Evolutionary conservation across 768 basidiomycete species (phyloP), one percentile per base, ranked within the genome.

Genomic region (Mycena metata): DNA sequence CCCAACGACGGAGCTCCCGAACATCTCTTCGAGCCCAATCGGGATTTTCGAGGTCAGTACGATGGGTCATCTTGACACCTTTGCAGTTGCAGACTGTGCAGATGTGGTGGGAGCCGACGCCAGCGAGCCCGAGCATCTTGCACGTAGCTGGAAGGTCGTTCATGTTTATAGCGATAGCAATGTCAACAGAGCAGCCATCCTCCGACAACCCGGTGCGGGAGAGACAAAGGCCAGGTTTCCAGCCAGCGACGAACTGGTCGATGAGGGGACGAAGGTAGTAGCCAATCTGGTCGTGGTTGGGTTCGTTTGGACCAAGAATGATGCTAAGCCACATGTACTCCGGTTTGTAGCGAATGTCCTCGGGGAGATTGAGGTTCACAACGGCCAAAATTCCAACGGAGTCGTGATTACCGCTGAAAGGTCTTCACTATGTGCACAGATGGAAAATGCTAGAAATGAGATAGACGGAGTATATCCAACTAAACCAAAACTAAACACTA

Each of bases 251-350:
- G 45, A 79, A 72, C 23, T 77, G 69, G 17, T 76, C 57, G 12
- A 81, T 67, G 5, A 81, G 59, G 11, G 74, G 79, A 17, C 72
- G 49, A 6, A 80, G 71, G 42, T 77, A 76, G 45, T 69, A 56
- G 41, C 77, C 73, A 30, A 81, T 67, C 23, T 78, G 49, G 11
- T 79, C 71, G 15, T 70, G 61, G 16, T 56, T 39, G n/a, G 73
- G 75, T 50, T 81, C 74, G 1, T 70, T 54, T 3, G 78, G 80
- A 16, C 80, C 73, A 7, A 72, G 73, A 13, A 82, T 76, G 4
- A 80, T 75, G 3, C 73, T 73, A 16, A 81, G 63, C 36, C 75
- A 81, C 65, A 83, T 73, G 60, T 80, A 77, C 66, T 83, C 78
- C 0, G 76, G 72, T 39, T 76, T 73, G 72, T 80, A 79, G 0